Conservation (phyloP, 1,284 basidiomycete species). For the Takashimella koratensis region DNA sequence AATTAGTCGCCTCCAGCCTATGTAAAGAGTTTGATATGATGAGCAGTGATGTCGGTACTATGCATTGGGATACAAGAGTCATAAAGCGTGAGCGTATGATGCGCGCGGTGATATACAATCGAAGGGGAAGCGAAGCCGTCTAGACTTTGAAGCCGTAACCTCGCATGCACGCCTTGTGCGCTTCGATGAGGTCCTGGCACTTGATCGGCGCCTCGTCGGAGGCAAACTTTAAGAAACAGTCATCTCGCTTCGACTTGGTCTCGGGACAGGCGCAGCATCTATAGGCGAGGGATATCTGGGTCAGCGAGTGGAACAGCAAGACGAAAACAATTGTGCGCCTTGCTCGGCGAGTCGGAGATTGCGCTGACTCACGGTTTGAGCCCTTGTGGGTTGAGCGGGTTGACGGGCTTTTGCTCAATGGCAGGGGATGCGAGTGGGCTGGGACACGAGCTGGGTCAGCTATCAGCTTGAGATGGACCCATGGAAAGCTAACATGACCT, state of each 20-base stretch:
- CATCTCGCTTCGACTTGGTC: slow-evolving; percentile 84
- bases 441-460: background rate
- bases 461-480: background rate
- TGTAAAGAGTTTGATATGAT: too few relatives aligned
- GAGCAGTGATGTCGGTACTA: background rate
- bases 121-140: slow-evolving; percentile 4
- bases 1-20: too few relatives aligned
- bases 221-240: slow-evolving; percentile 81
- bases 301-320: background rate
- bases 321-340: too few relatives aligned
- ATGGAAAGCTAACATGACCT: background rate
- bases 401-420: slow-evolving; percentile 45
- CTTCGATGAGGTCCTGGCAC: slow-evolving; percentile 73
- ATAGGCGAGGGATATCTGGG: background rate
- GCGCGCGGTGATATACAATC: too few relatives aligned
- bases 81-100: too few relatives aligned
- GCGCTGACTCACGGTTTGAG: slow-evolving; percentile 73
- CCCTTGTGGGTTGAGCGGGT: slow-evolving; percentile 82
- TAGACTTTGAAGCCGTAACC: slow-evolving; percentile 78
- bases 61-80: background rate
- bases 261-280: slow-evolving; percentile 93
- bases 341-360: background rate
- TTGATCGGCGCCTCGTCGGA: slow-evolving; percentile 67
- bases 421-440: background rate
- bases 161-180: slow-evolving; percentile 87